Conservation (phyloP, 768 basidiomycete species). For the Porphyrellus cyaneotinctus region DNA sequence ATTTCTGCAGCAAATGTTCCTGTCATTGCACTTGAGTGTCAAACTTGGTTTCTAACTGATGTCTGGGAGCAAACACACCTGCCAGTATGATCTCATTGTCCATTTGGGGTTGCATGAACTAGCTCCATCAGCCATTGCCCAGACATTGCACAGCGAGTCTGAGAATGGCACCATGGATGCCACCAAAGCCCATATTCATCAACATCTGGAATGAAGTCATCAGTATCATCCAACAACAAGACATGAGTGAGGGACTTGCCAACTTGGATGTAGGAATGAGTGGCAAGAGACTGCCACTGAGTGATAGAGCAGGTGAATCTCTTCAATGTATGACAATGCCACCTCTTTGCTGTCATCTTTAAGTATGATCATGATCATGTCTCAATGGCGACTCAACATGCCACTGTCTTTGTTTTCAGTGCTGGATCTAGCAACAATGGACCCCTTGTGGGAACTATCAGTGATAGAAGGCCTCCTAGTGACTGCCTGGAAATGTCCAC, state of each 20-base stretch:
- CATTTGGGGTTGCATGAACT: slow-evolving; percentile 55
- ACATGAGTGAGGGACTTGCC: slow-evolving; percentile 40
- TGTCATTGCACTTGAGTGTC: slow-evolving; percentile 51
- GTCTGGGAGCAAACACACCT: slow-evolving; percentile 50
- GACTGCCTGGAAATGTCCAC: no score
- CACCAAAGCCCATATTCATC: slow-evolving; percentile 78
- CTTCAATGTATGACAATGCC: slow-evolving; percentile 65
- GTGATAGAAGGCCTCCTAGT: no score
- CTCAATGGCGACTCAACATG: slow-evolving; percentile 77
- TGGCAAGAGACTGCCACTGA: slow-evolving; percentile 66
- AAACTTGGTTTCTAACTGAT: slow-evolving; percentile 54
- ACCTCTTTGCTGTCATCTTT: slow-evolving; percentile 66
- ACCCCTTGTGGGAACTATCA: no score
- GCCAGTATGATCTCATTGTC: slow-evolving; percentile 62
- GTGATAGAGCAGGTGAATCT: slow-evolving; percentile 73
- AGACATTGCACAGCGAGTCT: slow-evolving; percentile 70
- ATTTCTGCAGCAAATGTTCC: slow-evolving; percentile 56
- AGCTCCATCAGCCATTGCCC: slow-evolving; percentile 53
- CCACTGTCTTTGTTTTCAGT: no score
- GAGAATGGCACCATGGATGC: slow-evolving; percentile 76
- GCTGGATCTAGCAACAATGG: no score
- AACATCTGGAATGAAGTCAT: slow-evolving; percentile 37
- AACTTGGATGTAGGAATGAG: slow-evolving; percentile 73
- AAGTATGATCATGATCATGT: slow-evolving; percentile 78
- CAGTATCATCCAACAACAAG: background rate